phyloP scores from a whole-genome alignment of 257 asterid species.

The Coffea canephora region DNA sequence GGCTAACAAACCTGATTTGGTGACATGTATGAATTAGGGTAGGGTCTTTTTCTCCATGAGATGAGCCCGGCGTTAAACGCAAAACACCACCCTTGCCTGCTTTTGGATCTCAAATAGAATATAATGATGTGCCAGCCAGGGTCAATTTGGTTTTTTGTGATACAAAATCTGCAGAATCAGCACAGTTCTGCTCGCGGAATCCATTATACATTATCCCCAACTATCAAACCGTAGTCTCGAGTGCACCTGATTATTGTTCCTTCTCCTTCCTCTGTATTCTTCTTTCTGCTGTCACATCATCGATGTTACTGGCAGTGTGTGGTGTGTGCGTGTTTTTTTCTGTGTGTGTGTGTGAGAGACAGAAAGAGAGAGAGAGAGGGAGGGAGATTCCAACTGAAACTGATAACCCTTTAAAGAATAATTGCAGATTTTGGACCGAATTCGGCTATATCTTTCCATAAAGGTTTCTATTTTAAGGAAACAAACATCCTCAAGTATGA shows the following conservation, averaged over 20 bases:
- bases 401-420: neutral
- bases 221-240: neutral
- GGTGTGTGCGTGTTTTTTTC: too few species aligned
- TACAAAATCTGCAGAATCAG: neutral
- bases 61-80: neutral
- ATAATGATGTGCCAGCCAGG: neutral
- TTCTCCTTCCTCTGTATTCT: neutral
- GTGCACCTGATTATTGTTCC: neutral
- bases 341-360: neutral
- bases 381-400: neutral
- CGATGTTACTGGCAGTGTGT: neutral
- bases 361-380: neutral
- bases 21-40: neutral
- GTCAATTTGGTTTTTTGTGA: neutral
- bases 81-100: too few species aligned
- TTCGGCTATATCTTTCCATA: neutral
- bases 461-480: neutral
- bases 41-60: neutral
- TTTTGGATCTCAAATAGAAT: neutral
- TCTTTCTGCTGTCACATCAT: too few species aligned
- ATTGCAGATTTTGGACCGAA: neutral
- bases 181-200: neutral
- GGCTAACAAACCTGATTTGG: neutral
- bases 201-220: neutral
- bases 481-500: neutral